Conservation (phyloP, 345 rosid genomes). For the Gossypium thurberi region DNA sequence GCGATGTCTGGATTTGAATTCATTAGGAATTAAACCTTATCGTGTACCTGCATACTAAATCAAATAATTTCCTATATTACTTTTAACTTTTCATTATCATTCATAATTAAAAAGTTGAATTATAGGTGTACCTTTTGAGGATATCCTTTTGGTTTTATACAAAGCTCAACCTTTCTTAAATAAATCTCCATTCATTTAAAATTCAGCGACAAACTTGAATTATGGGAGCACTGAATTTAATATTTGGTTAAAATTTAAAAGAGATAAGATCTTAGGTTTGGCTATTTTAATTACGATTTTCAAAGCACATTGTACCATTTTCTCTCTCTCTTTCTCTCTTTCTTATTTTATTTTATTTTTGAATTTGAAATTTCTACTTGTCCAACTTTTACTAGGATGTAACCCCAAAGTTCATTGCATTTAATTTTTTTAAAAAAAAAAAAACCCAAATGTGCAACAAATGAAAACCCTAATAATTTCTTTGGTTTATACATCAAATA, state of each 20-base stretch:
- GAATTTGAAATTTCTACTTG: neutral
- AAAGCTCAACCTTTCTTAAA: neutral
- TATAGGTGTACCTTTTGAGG: neutral
- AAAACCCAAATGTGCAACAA: neutral
- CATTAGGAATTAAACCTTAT: too few species aligned
- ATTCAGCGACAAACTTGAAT: neutral
- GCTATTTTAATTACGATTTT: neutral
- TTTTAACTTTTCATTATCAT: too few species aligned
- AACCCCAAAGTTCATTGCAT: neutral
- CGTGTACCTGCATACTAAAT: neutral
- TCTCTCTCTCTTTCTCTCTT: too few species aligned
- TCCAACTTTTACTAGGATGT: neutral
- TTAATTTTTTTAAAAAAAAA: neutral
- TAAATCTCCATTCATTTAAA: neutral
- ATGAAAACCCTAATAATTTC: neutral
- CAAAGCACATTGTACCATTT: neutral
- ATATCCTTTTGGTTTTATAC: neutral
- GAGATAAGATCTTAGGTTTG: conserved; percentile 2
- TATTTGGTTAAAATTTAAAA: neutral
- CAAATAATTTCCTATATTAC: neutral
- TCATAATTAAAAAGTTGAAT: too few species aligned
- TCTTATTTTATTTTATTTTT: neutral
- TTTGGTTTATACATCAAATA: neutral
- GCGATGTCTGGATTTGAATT: too few species aligned
- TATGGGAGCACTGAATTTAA: neutral